Percentiles rank a stretch among this genome's conserved stretches.
These are phyloP conservation scores for Solanum paucissectum DNA, from an alignment of 257 asterid species.

Conservation along the genomic window DNA sequence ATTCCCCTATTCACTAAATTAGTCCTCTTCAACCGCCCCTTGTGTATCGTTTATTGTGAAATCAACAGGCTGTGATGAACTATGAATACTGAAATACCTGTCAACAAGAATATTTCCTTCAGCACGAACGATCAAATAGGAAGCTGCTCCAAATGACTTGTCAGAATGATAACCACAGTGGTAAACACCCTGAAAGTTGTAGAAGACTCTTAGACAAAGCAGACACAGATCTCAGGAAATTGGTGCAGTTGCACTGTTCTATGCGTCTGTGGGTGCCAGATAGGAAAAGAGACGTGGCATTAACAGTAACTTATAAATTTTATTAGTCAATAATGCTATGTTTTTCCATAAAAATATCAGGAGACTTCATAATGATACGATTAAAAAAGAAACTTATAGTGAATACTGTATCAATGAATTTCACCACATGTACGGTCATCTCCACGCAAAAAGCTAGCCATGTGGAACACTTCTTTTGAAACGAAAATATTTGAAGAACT, in stretches of 20 bases:
- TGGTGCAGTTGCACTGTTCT: background rate
- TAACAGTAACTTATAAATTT: background rate
- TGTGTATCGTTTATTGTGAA: background rate
- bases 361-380: background rate
- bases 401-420: background rate
- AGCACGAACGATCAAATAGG: constrained; percentile 51
- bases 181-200: constrained; percentile 41
- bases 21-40: background rate
- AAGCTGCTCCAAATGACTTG: constrained; percentile 60
- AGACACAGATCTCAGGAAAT: background rate
- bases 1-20: background rate
- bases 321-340: background rate
- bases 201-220: background rate
- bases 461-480: background rate
- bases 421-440: background rate
- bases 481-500: background rate
- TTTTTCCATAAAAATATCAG: background rate
- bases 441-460: background rate
- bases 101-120: constrained; percentile 70
- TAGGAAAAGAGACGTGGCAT: background rate
- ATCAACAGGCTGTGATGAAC: background rate
- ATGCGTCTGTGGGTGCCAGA: background rate
- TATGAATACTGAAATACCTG: constrained; percentile 27
- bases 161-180: constrained; percentile 73
- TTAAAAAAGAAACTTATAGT: background rate